Conservation (phyloP, 306 rosid species). For the Sechiopsis laciniata region DNA sequence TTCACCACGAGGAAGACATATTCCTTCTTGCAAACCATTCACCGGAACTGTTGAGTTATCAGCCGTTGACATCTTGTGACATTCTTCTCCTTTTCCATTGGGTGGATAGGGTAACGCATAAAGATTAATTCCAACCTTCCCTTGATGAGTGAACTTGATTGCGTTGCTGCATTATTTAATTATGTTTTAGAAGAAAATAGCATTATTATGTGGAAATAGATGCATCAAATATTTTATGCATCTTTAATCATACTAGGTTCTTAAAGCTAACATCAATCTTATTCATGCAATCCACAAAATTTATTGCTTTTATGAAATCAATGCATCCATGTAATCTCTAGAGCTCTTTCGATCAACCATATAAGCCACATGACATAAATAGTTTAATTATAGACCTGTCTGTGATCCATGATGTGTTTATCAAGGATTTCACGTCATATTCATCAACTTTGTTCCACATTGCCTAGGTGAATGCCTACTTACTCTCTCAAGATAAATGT, state of each 20-base stretch:
- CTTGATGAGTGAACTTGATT: constrained; percentile 90
- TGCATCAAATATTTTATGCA: background rate
- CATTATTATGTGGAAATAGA: background rate
- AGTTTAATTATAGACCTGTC: background rate
- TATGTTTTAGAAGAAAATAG: constrained; percentile 1
- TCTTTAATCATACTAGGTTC: background rate
- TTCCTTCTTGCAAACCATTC: constrained; percentile 51
- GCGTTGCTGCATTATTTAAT: constrained; percentile 63
- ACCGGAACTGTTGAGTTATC: constrained; percentile 31
- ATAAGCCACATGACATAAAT: background rate
- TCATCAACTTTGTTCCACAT: background rate
- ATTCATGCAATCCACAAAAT: background rate
- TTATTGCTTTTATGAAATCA: background rate
- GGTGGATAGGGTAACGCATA: constrained; percentile 54
- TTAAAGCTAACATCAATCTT: background rate
- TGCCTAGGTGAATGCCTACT: background rate
- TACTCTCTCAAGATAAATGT: background rate
- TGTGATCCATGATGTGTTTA: background rate
- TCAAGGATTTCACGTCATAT: background rate
- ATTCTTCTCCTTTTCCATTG: constrained; percentile 40
- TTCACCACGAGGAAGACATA: constrained; percentile 27
- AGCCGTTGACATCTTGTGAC: constrained; percentile 30
- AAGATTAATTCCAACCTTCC: constrained; percentile 82
- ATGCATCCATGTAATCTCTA: background rate
- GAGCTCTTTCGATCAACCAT: background rate